Evolutionary conservation across 371 early-diverging fungal genomes (phyloP), one percentile per base, ranked within the genome.

Genomic region (Apophysomyces sp.): DNA sequence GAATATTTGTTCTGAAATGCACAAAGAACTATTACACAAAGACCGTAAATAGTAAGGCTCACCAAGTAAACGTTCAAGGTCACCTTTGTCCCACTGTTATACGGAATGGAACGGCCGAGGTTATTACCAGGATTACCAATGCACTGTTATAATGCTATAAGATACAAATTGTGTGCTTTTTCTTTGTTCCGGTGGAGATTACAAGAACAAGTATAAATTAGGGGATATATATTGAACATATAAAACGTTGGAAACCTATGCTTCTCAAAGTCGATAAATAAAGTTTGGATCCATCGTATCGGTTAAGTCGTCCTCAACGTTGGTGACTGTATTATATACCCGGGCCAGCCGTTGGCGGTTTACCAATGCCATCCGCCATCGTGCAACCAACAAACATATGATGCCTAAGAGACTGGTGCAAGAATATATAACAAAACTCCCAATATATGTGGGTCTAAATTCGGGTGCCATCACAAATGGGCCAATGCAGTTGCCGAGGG

Each of bases 351-450:
- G 55, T 6, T 57, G 49, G 6, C 44, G 52, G 55, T 70, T 73
- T n/a, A 49, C 16, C 8, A 40, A 52, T 15, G 55, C 59, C 74
- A 73, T 73, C 29, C 16, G 51, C 29, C 34, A 55, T 40, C 69
- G 70, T 5, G 67, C 67, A 57, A 65, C n/a, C 56, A 67, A 24
- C 40, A 73, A 27, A 1, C 64, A 37, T 24, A 60, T 26, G 37
- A 73, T 73, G 3, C 52, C 36, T 5, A 67, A 44, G 11, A 52
- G 29, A 41, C 70, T 63, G 16, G 74, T 55, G 13, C 37, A 56
- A 18, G 62, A 65, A 51, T 65, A 73, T 3, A 51, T 66, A 4
- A 69, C 36, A 67, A 75, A 73, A 32, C 73, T 72, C 21, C 74
- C 74, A 6, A 72, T 64, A 27, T 79, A 79, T 1, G 32, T 30